These are phyloP conservation scores for Naumovozyma castellii DNA, from an alignment of 805 yeast species.

Conservation along the genomic window DNA sequence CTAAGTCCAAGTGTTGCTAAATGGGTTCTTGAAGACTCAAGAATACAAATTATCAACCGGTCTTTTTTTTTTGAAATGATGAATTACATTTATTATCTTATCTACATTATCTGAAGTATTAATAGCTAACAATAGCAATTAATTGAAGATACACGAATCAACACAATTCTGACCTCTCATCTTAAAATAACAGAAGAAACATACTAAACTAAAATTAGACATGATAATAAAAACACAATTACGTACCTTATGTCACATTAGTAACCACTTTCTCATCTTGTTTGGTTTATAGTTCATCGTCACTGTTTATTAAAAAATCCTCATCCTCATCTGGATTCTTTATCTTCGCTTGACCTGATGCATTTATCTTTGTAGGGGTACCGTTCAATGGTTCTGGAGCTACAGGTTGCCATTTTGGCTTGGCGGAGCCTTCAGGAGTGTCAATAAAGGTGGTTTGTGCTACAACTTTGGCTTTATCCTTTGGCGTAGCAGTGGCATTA, in stretches of 20 bases:
- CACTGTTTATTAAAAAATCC: constrained; percentile 27
- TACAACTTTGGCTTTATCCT: constrained; percentile 13
- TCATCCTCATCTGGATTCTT: constrained; percentile 9
- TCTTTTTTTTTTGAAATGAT: constrained; percentile 15
- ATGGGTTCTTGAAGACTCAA: constrained; percentile 3
- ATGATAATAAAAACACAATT: too few species aligned
- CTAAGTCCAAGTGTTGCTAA: too few species aligned
- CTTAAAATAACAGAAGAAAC: neutral
- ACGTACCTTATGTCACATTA: too few species aligned
- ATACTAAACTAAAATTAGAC: too few species aligned
- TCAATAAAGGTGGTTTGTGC: constrained; percentile 28
- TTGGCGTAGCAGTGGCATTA: constrained; percentile 5
- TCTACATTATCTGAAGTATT: constrained; percentile 31
- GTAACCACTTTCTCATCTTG: neutral
- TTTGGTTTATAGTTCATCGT: constrained; percentile 20
- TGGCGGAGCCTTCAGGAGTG: constrained; percentile 19
- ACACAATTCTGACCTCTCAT: neutral
- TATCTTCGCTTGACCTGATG: constrained; percentile 4
- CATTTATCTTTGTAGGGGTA: constrained; percentile 22
- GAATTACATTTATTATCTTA: constrained; percentile 20
- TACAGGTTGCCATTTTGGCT: constrained; percentile 22
- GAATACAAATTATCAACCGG: neutral
- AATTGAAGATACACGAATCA: constrained; percentile 8
- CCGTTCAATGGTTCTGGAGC: constrained; percentile 20
- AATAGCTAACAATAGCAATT: constrained; percentile 14